A percentile compares a stretch with the other conserved stretches of the same genome.
These are phyloP conservation scores for Populus ilicifolia DNA, from an alignment of 345 rosid genomes.

Conservation along the genomic window DNA sequence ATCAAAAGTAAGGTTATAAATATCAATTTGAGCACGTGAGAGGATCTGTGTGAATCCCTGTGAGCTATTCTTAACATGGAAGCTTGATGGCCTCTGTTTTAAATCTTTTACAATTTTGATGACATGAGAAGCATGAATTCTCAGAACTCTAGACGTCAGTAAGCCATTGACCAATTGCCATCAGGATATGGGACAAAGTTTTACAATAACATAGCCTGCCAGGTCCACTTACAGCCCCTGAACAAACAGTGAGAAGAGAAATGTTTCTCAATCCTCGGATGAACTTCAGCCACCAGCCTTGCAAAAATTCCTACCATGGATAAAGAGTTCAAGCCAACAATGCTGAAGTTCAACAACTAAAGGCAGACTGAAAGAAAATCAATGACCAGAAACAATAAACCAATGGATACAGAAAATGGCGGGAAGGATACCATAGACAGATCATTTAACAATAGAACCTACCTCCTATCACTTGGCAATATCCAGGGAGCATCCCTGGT, in stretches of 20 bases:
- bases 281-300: neutral
- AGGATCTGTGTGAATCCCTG: neutral
- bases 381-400: neutral
- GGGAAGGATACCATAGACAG: no score
- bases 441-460: neutral
- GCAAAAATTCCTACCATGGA: neutral
- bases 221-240: neutral
- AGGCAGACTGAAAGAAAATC: no score
- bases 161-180: no score
- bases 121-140: neutral
- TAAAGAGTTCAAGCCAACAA: neutral
- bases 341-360: neutral
- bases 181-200: neutral
- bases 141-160: neutral
- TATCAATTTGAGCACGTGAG: neutral
- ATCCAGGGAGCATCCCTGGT: neutral
- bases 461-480: neutral
- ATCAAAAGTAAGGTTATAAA: neutral
- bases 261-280: neutral
- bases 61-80: neutral
- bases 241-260: neutral
- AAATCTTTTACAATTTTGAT: no score
- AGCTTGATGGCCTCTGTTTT: neutral
- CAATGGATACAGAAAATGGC: neutral
- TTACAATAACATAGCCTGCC: neutral